Percentiles rank a stretch among this genome's conserved stretches.
Evolutionary conservation across 768 basidiomycete genomes (phyloP).

Genomic region (Tylopilus plumbeoviolaceoides): DNA sequence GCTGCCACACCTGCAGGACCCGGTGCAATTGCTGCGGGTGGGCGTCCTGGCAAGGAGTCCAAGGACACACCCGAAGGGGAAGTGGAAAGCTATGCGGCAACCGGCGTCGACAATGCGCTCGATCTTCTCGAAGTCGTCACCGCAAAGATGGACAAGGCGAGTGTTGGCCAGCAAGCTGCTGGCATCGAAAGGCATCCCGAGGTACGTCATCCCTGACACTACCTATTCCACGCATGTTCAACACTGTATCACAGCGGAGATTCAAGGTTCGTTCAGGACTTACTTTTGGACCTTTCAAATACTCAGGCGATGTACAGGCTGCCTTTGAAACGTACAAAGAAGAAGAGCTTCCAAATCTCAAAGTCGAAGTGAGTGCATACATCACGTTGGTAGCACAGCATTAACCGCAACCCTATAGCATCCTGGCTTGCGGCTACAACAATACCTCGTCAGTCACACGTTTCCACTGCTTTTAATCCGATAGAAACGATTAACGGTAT

Average conservation of each 20-base stretch:
- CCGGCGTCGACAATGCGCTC: constrained; percentile 86
- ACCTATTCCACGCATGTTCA: not conserved
- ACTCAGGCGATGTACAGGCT: constrained; percentile 41
- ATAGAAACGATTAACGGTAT: constrained; percentile 3
- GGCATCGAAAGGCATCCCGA: constrained; percentile 89
- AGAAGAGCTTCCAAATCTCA: constrained; percentile 74
- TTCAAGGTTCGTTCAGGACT: constrained; percentile 60
- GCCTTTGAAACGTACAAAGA: constrained; percentile 92
- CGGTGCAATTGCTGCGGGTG: constrained; percentile 81
- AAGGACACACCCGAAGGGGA: constrained; percentile 34
- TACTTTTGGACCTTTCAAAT: not conserved
- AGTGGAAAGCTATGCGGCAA: constrained; percentile 71
- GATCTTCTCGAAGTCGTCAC: constrained; percentile 87
- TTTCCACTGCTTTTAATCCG: not conserved
- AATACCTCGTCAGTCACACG: constrained; percentile 63
- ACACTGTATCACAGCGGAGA: constrained; percentile 54
- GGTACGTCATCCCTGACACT: constrained; percentile 42
- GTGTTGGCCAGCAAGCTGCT: constrained; percentile 82
- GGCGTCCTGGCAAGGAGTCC: constrained; percentile 33
- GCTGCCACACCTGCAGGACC: constrained; percentile 69
- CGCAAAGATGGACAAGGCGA: constrained; percentile 91
- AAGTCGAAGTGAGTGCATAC: constrained; percentile 58
- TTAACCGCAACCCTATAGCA: constrained; percentile 44
- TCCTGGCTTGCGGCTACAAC: constrained; percentile 86
- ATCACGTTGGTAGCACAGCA: not conserved